Evolutionary conservation across 495 filamentous ascomycete genomes (phyloP), one percentile per base, ranked within the genome.

Genomic region (Tuber aestivum): DNA sequence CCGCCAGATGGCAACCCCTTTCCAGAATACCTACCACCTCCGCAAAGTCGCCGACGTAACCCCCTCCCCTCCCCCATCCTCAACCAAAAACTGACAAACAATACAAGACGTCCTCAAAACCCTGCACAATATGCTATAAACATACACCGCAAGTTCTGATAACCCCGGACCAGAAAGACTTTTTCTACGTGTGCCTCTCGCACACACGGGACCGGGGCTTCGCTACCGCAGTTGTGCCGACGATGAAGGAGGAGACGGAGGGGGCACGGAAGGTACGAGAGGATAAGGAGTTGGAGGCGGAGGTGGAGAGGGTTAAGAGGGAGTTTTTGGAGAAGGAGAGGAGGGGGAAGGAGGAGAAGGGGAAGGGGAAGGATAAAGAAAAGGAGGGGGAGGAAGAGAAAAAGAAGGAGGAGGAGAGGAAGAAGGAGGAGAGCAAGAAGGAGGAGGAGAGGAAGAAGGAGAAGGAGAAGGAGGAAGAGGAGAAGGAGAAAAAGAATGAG

Each of bases 81-180:
- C 20, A 14, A 14, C 21, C 35, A 45, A 41, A 44, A 16, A 8
- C 42, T 71, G 16, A 44, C 37, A 50, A 79, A 73, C n/a, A 61
- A 8, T n/a, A 27, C 9, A 61, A 80, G 78, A 74, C 70, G 20
- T 72, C 80, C 35, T 76, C 80, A 27, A 97, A 93, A 83, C 86
- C 93, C 69, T 99, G 95, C 84, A 89, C 91, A 82, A 89, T 99
- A 76, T 99, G 95, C 86, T 94, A 91, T 87, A 97, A 95, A 83
- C 91, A 92, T 7, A 93, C 91, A 70, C 89, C 91, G 12, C 94
- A 90, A 81, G 95, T 98, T 38, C 86, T 99, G 75, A 91, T 97
- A 76, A 97, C 94, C 3, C 88, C 93, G 0, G 93, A 97, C 81
- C 95, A 92, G 83, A 97, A 95, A 89, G 95, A 99, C 83, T 97